Evolutionary conservation across 1,284 basidiomycete species (phyloP), one percentile per base, ranked within the genome.

Genomic region (Leccinum solheimii): DNA sequence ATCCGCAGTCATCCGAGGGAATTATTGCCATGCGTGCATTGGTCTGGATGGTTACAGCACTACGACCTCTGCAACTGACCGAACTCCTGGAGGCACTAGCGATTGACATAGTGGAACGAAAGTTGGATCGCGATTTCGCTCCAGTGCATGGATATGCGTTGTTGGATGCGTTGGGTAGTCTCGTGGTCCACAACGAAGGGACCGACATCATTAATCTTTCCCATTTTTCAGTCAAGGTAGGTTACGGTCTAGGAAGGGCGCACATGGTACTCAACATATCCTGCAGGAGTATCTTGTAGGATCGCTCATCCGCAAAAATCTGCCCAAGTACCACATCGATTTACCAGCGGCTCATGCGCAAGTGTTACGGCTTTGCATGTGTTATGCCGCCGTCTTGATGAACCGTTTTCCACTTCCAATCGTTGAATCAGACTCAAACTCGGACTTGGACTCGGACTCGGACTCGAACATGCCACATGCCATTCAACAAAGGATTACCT

Each of bases 151-250:
- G 49, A 50, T 27, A 16, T 21, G 57, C 55, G 16, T 59, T 59
- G 16, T 40, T 66, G 52, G 59, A 49, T 13, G 65, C 48, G 3
- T 53, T 67, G 7, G 60, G 66, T n/a, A 66, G 66, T 23, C 63
- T 66, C 5, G 66, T 66, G 3, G 48, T 55, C 4, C 26, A 66
- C 10, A 16, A 67, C 30, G 57, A 65, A 26, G 30, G 48, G n/a
- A 66, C 59, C 1, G 58, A 56, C n/a, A n/a, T 59, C 1, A 14
- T 66, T n/a, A 59, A 14, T 16, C 38, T 66, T 3, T 67, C 66
- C 7, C 65, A 66, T 45, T 66, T 65, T 48, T 67, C 63, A 14
- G 66, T 66, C 19, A 67, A 66, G 56, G 65, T 66, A 38, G 32
- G 50, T 21, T 2, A 10, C 10, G n/a, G 40, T 1, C n/a, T 1